Percentiles rank a stretch among this genome's conserved stretches.
Conservation (phyloP, 208 protist species). For the Acanthamoeba lenticulata region DNA sequence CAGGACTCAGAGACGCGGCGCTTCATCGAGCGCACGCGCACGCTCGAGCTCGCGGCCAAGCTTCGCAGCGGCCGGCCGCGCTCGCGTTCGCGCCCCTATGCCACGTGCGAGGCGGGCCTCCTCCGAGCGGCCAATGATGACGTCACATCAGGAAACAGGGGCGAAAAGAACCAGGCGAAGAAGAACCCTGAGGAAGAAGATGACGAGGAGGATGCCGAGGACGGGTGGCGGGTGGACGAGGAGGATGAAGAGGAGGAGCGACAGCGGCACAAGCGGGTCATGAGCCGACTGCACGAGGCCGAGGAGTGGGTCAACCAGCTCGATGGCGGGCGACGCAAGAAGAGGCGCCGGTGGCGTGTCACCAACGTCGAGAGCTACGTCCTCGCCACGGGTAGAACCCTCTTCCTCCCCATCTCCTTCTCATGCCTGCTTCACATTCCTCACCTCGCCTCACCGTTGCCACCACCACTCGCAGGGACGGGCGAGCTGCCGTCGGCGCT, state of each 20-base stretch:
- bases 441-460: not conserved
- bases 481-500: not conserved
- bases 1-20: not conserved
- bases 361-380: slow-evolving; percentile 29
- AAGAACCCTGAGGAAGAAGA: not conserved
- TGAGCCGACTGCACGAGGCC: not conserved
- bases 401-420: not conserved
- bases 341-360: not conserved
- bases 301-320: slow-evolving; percentile 21
- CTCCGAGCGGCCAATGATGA: too few species aligned
- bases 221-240: not conserved
- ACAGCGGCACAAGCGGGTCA: not conserved
- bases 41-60: not conserved
- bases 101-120: too few species aligned
- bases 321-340: not conserved
- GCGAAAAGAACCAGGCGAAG: not conserved
- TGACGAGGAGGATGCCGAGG: not conserved
- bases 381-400: not conserved
- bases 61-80: not conserved
- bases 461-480: not conserved
- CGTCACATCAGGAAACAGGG: too few species aligned
- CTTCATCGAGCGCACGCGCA: not conserved
- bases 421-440: not conserved
- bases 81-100: not conserved
- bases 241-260: not conserved